Evolutionary conservation across 257 asterid species (phyloP), one percentile per base, ranked within the genome.

Genomic region (Solanum ossicruentum): DNA sequence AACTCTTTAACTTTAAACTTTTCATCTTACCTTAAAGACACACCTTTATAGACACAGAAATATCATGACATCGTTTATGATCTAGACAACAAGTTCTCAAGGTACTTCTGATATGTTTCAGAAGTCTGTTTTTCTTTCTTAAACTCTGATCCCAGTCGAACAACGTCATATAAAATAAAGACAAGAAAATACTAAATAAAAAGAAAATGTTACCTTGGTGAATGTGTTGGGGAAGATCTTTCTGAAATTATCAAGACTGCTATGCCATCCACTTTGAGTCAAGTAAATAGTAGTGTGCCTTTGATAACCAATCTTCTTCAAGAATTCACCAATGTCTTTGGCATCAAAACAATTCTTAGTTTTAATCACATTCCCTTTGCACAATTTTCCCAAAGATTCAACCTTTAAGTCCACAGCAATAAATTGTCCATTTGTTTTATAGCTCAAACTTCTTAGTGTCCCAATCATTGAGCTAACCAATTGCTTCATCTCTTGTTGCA

Each of bases 201-300:
- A 11, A 72, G 10, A 7, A 9, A 36, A n/a, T 13, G 58, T 21
- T 13, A 93, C 97, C 98, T 93, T 92, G 57, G 93, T 92, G 36
- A 90, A 92, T 17, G 94, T 91, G 80, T 92, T 89, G 60, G 97
- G 95, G 51, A 91, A 94, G 78, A 80, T 58, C 54, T 89, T 72
- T 82, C 97, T 91, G 61, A 94, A 60, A 36, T 86, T 88, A 84
- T 86, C 72, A 15, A 93, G 91, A 65, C 88, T 87, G 20, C 52
- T 32, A 41, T 89, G 87, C 95, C 96, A 90, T 83, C 92, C 90
- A 1, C 88, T 85, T 55, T 91, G 95, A 86, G 96, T 92, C 43
- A 92, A 45, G 57, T 94, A 94, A 60, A 95, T 73, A 10, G 88
- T 86, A 2, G 94, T 87, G 20, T 92, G 88, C 18, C 56, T 84